Base-by-base conservation (phyloP, 1,284 basidiomycete species). In the Leccinum solheimii region DNA sequence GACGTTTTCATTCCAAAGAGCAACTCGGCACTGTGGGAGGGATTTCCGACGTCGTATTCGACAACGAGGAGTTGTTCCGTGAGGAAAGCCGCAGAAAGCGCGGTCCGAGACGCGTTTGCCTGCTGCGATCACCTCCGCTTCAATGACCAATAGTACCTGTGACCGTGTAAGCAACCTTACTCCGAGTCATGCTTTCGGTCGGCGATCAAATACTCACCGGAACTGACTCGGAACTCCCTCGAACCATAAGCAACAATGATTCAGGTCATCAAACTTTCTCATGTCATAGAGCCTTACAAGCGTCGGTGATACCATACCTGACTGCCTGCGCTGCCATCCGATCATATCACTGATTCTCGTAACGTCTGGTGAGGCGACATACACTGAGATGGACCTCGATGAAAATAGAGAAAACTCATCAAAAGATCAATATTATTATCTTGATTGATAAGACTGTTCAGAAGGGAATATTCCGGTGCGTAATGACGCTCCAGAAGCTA, bases 1-100 rank as follows among this genome's bases (percentile, higher is more conserved):
- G 7, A 75, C 73, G 14, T 65, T 64, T 1, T 67, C 66, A 51
- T 64, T 4, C 67, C 66, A 51, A 82, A 81, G 2, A 77, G 80
- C 1, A 51, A 65, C 2, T 50, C 51, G 26, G 76, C 71, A 14
- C 60, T 62, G 6, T 63, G 54, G 3, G 57, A 3, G 0, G 69
- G 45, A 34, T 62, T 71, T 38, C 68, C 68, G 38, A 69, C 64
- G 53, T 69, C 69, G 6, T 63, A 52, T 45, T 72, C 62, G 51
- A 67, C 60, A 32, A 69, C 53, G 3, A 62, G 23, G 50, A 72
- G 59, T 19, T 68, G 68, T 5, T 69, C 62, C 5, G 67, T 30
- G n/a, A 69, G 49, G 27, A 63, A 69, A 6, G 56, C 30, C 36
- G 53, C 59, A 11, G 54, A 2, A 53, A 69, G 67, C 1, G 49